Conservation (phyloP, 495 filamentous ascomycete genomes). For the Ramalina peruviana region DNA sequence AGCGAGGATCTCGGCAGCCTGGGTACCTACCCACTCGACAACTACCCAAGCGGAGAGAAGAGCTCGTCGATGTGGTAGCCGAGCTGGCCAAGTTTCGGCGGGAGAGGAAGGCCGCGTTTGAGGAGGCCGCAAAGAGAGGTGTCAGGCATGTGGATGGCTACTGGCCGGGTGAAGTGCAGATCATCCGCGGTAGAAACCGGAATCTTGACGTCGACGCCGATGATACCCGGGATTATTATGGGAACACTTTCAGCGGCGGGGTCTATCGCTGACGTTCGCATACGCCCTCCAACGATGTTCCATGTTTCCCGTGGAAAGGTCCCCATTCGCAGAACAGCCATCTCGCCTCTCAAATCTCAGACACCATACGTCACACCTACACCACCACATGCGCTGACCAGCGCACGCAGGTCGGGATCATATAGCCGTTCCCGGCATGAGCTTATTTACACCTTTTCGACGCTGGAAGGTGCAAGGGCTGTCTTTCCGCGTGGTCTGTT, state of each 20-base stretch:
- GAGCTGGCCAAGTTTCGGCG: conserved; percentile 36
- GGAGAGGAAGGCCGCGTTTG: conserved; percentile 30
- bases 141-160: conserved; percentile 32
- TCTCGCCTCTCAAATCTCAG: too few relatives aligned
- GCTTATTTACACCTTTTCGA: too few relatives aligned
- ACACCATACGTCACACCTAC: too few relatives aligned
- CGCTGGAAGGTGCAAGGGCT: too few relatives aligned
- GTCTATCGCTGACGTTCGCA: conserved; percentile 30
- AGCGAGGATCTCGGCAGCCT: conserved; percentile 3
- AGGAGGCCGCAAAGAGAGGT: conserved; percentile 22
- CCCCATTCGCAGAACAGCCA: too few relatives aligned
- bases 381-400: too few relatives aligned
- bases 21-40: conserved; percentile 2
- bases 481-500: too few relatives aligned
- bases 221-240: conserved; percentile 37
- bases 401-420: too few relatives aligned
- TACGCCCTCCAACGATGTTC: too few relatives aligned
- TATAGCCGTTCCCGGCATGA: too few relatives aligned
- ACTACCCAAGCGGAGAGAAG: conserved; percentile 1
- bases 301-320: too few relatives aligned
- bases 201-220: background rate
- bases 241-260: conserved; percentile 39
- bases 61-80: conserved; percentile 32
- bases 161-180: conserved; percentile 42
- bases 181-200: conserved; percentile 7